Evolutionary conservation across 768 basidiomycete genomes (phyloP).

Genomic region (Trametes cinnabarina): DNA sequence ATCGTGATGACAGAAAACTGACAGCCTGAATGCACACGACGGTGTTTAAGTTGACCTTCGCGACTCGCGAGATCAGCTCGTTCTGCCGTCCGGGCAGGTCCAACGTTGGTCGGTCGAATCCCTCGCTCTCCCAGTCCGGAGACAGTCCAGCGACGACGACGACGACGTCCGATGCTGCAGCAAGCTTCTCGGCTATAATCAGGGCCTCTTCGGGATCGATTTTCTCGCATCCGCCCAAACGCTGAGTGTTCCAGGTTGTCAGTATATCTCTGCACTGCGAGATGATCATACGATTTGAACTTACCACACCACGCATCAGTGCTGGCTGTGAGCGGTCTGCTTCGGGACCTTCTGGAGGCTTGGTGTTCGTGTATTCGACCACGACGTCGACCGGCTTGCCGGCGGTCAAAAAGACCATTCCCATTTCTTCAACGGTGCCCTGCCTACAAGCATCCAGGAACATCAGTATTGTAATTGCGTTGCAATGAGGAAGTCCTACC

Average conservation of each 20-base stretch:
- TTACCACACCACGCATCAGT: slow-evolving; percentile 65
- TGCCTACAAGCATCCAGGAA: slow-evolving; percentile 36
- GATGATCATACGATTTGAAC: slow-evolving; percentile 20
- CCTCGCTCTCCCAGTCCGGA: slow-evolving; percentile 75
- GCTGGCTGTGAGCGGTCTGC: slow-evolving; percentile 58
- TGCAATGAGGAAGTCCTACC: slow-evolving; percentile 34
- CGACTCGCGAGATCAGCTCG: slow-evolving; percentile 53
- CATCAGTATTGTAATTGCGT: background rate
- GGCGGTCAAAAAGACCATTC: slow-evolving; percentile 43
- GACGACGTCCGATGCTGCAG: slow-evolving; percentile 52
- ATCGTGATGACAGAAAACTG: slow-evolving; percentile 22
- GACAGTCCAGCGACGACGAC: slow-evolving; percentile 60
- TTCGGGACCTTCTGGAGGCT: slow-evolving; percentile 44
- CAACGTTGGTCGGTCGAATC: slow-evolving; percentile 65
- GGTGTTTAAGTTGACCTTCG: slow-evolving; percentile 54
- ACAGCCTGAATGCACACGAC: slow-evolving; percentile 64
- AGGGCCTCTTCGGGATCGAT: slow-evolving; percentile 58
- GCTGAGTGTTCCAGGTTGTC: slow-evolving; percentile 32
- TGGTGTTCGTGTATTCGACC: slow-evolving; percentile 66
- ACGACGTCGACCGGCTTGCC: slow-evolving; percentile 49
- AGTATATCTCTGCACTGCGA: background rate
- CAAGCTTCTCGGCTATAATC: slow-evolving; percentile 52
- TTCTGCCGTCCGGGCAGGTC: slow-evolving; percentile 58
- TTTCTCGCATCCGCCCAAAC: slow-evolving; percentile 66
- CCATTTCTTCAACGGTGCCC: slow-evolving; percentile 66